Base-by-base conservation (phyloP, 768 basidiomycete species). In the Lyophyllum semitale region DNA sequence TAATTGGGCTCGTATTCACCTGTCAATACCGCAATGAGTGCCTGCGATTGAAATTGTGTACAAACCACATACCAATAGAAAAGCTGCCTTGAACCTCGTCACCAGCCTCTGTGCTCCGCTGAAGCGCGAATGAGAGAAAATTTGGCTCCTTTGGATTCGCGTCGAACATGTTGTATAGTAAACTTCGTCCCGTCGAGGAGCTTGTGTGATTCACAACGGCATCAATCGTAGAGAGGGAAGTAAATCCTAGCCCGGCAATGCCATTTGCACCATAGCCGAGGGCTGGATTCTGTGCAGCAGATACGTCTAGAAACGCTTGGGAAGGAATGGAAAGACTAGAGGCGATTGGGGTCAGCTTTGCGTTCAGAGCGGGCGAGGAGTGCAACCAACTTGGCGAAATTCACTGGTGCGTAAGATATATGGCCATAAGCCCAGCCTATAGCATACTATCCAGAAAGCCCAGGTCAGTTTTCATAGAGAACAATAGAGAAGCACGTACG, bases 231-330 rank as follows among this genome's bases (percentile, higher is more conserved):
- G 93, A 94, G 38, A 94, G 81, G 17, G 83, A 81, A 33, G 84
- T 84, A 64, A 93, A 93, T 33, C 93, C 91, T 12, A 93, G 78
- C 9, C 92, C 91, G 33, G 84, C 67, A 64, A 94, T 83, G 18
- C 91, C 91, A 58, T 73, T 66, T 15, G 89, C 87, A 18, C 87
- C 89, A 63, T 88, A 91, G 3, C 77, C 75, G 23, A 91, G 73
- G 3, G 88, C 86, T 11, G 92, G 89, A 67, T 93, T 92, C 46
- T 80, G 67, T n/a, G 84, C 88, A 8, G 63, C 54, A 9, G 80
- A 76, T 11, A 80, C 85, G 57, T 88, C 88, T 51, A 93, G 70
- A 62, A 83, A 83, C 7, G 88, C 91, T 75, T 94, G 92, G 1
- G 74, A 73, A n/a, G 84, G 61, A 49, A 92, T 75, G 7, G 77